Percentiles rank a stretch among this genome's conserved stretches.
Evolutionary conservation across 129 eudicot genomes (phyloP).

Genomic region (Flaveria brownii): DNA sequence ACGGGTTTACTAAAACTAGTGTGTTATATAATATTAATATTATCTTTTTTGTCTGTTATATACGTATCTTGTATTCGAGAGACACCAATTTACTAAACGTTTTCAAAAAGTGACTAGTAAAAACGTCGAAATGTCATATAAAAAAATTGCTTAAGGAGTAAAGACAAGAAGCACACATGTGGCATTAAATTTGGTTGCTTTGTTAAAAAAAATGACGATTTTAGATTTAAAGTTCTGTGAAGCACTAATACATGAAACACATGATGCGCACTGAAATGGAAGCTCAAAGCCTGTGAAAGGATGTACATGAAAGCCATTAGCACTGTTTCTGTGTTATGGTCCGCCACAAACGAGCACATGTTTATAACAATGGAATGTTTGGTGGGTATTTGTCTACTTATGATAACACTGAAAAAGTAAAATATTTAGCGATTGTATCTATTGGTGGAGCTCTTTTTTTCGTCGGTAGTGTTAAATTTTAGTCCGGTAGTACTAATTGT

Average conservation of each 20-base stretch:
- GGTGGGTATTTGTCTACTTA: slow-evolving; percentile 27
- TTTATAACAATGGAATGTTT: slow-evolving; percentile 26
- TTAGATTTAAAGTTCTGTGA: slow-evolving; percentile 12
- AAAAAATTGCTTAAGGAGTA: background rate
- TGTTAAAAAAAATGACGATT: background rate
- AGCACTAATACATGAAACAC: slow-evolving; percentile 29
- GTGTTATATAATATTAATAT: too few relatives aligned
- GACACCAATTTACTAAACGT: too few relatives aligned
- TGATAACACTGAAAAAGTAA: too few relatives aligned
- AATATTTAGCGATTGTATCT: too few relatives aligned
- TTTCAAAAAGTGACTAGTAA: background rate
- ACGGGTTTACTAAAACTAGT: too few relatives aligned
- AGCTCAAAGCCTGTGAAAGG: slow-evolving; percentile 26
- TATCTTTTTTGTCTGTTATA: too few relatives aligned
- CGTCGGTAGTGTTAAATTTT: too few relatives aligned
- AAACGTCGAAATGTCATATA: background rate
- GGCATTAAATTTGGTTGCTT: background rate
- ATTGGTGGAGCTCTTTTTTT: too few relatives aligned
- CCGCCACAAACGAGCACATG: slow-evolving; percentile 19
- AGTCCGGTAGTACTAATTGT: too few relatives aligned
- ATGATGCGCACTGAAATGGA: slow-evolving; percentile 31
- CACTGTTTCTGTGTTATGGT: slow-evolving; percentile 28
- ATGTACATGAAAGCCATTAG: slow-evolving; percentile 33
- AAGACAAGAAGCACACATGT: background rate
- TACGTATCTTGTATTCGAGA: too few relatives aligned